Base-by-base conservation (phyloP, 2,329 filamentous ascomycete genomes). In the Ophiostoma tasmaniense region DNA sequence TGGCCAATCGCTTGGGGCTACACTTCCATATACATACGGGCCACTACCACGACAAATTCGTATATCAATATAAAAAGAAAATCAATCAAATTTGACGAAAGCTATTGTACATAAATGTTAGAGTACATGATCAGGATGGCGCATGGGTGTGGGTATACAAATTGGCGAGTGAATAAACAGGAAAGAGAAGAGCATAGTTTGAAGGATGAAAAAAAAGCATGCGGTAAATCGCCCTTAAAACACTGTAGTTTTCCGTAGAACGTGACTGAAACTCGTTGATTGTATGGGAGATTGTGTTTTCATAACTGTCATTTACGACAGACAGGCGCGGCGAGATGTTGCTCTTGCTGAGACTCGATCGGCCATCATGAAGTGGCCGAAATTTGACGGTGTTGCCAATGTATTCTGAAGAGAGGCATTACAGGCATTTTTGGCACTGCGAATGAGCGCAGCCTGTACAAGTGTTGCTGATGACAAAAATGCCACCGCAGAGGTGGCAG, bases 401-500 rank as follows among this genome's bases (percentile, higher is more conserved):
- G 4, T 3, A 55, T 55, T 4, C 3, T 55, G 22, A 28, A 55
- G 3, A 3, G 22, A 55, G 8, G 22, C 50, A 25, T 25, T 65
- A 79, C 67, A 78, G 75, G 76, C 83, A 85, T 70, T 80, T 76
- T 70, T 73, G 75, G 81, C 83, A 85, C 74, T 84, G 80, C 73
- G 78, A 76, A 78, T 85, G 83, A 67, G 79, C 78, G 75, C 83
- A 85, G 74, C 79, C 78, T 71, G 77, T 79, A 80, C 83, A 85
- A 67, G 79, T 81, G 75, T 78, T 83, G 81, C 82, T 85, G 78
- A 85, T 85, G 79, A 85, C 83, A 73, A 85, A 83, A 78, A 85
- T 82, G 77, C 80, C 77, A 73, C 81, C 81, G 78, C 83, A 85
- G 74, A 83, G 77, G 80, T 83, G 85, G 81, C 83, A 85, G 78